A percentile compares a stretch with the other conserved stretches of the same genome.
Evolutionary conservation across 192 early-diverging fungal genomes (phyloP).

Genomic region (Kickxella alabastrina): DNA sequence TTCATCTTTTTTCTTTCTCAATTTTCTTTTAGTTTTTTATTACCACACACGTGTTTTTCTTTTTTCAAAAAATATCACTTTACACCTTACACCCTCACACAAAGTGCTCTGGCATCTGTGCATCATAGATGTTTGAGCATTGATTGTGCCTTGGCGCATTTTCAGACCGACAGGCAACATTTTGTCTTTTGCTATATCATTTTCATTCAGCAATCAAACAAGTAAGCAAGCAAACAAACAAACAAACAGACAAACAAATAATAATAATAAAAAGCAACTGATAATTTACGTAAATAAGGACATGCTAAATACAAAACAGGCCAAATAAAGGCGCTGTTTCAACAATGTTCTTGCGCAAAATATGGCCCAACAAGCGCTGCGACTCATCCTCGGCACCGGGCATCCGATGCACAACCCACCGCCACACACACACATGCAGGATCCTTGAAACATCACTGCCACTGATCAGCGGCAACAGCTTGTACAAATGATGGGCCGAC

Average conservation of each 20-base stretch:
- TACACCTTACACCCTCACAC: too few species aligned
- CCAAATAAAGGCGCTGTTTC: slow-evolving; percentile 27
- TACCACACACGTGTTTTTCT: too few species aligned
- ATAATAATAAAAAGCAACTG: too few species aligned
- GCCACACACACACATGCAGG: slow-evolving; percentile 43
- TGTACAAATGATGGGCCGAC: slow-evolving; percentile 6
- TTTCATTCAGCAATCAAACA: slow-evolving; percentile 2
- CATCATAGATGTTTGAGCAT: too few species aligned
- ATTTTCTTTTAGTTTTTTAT: neutral
- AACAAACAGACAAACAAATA: too few species aligned
- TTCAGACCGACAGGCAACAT: too few species aligned
- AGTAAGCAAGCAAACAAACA: too few species aligned
- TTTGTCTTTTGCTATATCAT: too few species aligned
- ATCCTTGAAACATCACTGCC: slow-evolving; percentile 32
- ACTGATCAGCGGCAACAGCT: slow-evolving; percentile 17
- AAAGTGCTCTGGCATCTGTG: too few species aligned
- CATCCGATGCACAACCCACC: slow-evolving; percentile 35
- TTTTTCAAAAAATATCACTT: too few species aligned
- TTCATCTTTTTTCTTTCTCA: neutral
- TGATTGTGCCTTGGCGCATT: too few species aligned
- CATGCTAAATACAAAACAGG: slow-evolving; percentile 1
- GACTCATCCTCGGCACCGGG: slow-evolving; percentile 36
- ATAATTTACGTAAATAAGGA: neutral
- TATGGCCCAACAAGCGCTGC: slow-evolving; percentile 20
- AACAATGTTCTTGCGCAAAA: slow-evolving; percentile 33